These are phyloP conservation scores for Sarcodon aspratus DNA, from an alignment of 768 basidiomycete species.

Conservation along the genomic window DNA sequence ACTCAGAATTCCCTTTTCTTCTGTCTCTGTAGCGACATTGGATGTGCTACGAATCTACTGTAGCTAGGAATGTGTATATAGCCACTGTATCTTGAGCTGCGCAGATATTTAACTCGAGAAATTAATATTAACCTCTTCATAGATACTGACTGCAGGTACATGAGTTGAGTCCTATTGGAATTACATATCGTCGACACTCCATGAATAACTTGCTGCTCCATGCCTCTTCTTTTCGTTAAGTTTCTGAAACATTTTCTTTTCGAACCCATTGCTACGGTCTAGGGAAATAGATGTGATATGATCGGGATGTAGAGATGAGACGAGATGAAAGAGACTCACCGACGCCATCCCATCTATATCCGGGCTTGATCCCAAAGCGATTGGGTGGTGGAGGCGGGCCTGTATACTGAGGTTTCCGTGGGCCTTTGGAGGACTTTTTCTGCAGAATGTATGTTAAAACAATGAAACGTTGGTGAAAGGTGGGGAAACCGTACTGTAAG, in stretches of 20 bases:
- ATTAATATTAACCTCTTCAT: not conserved
- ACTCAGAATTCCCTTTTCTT: too few relatives aligned
- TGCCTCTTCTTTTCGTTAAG: slow-evolving; percentile 65
- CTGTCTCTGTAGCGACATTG: too few relatives aligned
- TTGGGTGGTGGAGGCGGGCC: slow-evolving; percentile 91
- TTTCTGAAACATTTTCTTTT: slow-evolving; percentile 83
- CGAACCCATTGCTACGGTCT: slow-evolving; percentile 93
- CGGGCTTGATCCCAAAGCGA: slow-evolving; percentile 90
- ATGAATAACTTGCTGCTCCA: slow-evolving; percentile 65
- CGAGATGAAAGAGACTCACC: slow-evolving; percentile 37
- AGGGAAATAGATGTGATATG: slow-evolving; percentile 3
- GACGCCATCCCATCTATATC: slow-evolving; percentile 97
- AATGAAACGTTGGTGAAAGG: not conserved
- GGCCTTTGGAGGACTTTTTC: slow-evolving; percentile 69
- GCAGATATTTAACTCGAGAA: not conserved
- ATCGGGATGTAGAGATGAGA: slow-evolving; percentile 1
- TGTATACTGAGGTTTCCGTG: slow-evolving; percentile 72
- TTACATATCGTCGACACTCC: slow-evolving; percentile 93
- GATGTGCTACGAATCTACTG: not conserved
- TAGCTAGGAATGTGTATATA: too few relatives aligned
- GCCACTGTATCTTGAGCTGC: too few relatives aligned
- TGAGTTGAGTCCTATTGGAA: not conserved
- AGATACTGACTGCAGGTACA: not conserved
- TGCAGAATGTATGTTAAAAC: slow-evolving; percentile 16
- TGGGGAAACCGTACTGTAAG: slow-evolving; percentile 49